Percentiles rank a stretch among this genome's conserved stretches.
phyloP scores from a whole-genome alignment of 805 yeast species.

The Candida rishiriensis region DNA sequence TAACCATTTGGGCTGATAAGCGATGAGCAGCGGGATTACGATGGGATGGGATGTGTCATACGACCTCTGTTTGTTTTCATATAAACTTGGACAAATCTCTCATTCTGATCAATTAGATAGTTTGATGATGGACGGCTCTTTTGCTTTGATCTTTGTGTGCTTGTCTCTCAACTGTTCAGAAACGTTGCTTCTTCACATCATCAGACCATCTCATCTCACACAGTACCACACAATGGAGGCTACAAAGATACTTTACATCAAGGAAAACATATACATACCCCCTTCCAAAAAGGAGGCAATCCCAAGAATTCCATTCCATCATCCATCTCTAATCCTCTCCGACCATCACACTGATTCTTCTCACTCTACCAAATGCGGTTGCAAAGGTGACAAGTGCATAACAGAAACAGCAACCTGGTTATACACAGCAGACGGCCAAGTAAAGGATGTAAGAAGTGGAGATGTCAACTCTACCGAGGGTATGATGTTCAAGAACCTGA shows the following conservation, averaged over 20 bases:
- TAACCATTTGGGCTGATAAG: no score
- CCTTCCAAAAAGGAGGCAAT: constrained; percentile 13
- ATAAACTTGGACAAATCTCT: no score
- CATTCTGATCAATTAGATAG: no score
- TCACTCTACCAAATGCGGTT: constrained; percentile 29
- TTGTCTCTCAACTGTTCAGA: no score
- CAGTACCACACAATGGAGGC: constrained; percentile 26
- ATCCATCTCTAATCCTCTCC: constrained; percentile 32
- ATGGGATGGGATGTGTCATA: no score
- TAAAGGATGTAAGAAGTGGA: constrained; percentile 14
- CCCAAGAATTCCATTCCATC: constrained; percentile 29
- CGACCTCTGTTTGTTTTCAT: no score
- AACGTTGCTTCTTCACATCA: no score
- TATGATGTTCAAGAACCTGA: constrained; percentile 23
- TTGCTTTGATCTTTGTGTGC: no score
- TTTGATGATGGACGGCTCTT: no score
- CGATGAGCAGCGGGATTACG: no score
- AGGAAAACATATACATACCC: constrained; percentile 31
- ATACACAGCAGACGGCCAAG: constrained; percentile 33
- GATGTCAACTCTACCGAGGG: constrained; percentile 28
- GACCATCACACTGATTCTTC: constrained; percentile 27
- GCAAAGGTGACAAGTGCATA: constrained; percentile 31
- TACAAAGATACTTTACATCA: constrained; percentile 26
- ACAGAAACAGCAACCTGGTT: constrained; percentile 32
- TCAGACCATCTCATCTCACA: neutral